A percentile compares a stretch with the other conserved stretches of the same genome.
These are phyloP conservation scores for Microdochium bolleyi DNA, from an alignment of 2,329 filamentous ascomycete species.

Conservation along the genomic window DNA sequence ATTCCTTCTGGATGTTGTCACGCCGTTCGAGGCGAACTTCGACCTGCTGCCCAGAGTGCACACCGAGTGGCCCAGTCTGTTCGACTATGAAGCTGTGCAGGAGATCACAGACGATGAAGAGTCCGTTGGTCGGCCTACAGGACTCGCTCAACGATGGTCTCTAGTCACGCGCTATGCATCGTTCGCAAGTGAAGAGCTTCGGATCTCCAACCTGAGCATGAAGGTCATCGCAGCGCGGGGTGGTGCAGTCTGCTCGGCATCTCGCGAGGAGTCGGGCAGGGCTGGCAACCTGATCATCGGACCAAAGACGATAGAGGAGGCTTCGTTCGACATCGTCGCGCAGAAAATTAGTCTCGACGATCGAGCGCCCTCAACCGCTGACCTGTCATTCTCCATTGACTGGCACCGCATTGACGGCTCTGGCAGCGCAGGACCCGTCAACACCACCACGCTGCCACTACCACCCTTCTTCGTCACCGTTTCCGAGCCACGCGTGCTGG, in stretches of 20 bases:
- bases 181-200: constrained; percentile 65
- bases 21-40: constrained; percentile 87
- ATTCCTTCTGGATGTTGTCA: constrained; percentile 64
- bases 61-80: constrained; percentile 81
- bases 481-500: constrained; percentile 79
- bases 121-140: constrained; percentile 29
- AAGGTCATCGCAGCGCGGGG: constrained; percentile 52
- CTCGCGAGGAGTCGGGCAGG: constrained; percentile 28
- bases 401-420: constrained; percentile 55
- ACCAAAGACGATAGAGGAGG: constrained; percentile 63
- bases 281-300: constrained; percentile 40
- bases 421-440: constrained; percentile 24
- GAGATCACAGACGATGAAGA: constrained; percentile 23
- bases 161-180: constrained; percentile 68
- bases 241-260: constrained; percentile 49
- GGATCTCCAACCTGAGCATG: constrained; percentile 55
- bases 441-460: constrained; percentile 63
- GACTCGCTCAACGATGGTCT: constrained; percentile 75
- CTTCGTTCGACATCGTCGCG: constrained; percentile 63
- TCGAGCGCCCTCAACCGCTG: constrained; percentile 64
- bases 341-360: constrained; percentile 79
- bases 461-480: constrained; percentile 75
- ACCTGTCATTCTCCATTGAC: constrained; percentile 64
- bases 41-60: constrained; percentile 77
- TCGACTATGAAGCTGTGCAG: constrained; percentile 49